phyloP scores from a whole-genome alignment of 2,329 filamentous ascomycete genomes.

The Claviceps sp. region DNA sequence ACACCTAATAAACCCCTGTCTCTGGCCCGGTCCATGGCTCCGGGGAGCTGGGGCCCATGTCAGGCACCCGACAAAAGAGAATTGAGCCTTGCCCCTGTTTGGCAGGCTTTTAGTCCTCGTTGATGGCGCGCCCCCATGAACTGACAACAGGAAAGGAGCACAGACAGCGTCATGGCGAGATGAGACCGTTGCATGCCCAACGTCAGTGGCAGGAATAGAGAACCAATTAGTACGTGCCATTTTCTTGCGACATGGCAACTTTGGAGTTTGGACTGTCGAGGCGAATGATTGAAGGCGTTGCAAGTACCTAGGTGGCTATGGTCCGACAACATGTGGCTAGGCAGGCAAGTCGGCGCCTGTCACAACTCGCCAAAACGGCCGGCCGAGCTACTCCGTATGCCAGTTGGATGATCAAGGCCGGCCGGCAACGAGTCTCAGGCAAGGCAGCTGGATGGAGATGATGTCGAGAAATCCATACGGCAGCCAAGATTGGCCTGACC shows the following conservation, averaged over 20 bases:
- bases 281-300: neutral
- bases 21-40: conserved; percentile 5
- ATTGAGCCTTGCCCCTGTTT: conserved; percentile 3
- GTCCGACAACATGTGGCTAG: neutral
- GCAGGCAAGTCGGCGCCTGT: neutral
- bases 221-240: neutral
- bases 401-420: neutral
- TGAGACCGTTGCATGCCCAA: neutral
- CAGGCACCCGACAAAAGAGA: conserved; percentile 7
- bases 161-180: neutral
- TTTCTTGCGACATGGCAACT: neutral
- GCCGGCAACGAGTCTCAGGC: neutral
- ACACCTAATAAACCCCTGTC: conserved; percentile 1
- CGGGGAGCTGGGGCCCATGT: conserved; percentile 6
- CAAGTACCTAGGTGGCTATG: neutral
- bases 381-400: neutral
- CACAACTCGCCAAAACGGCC: neutral
- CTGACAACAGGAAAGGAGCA: neutral
- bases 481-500: neutral
- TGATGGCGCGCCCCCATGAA: neutral
- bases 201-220: neutral
- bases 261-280: neutral
- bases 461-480: neutral
- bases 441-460: neutral
- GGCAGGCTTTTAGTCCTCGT: conserved; percentile 1